Evolutionary conservation across 2,329 filamentous ascomycete species (phyloP).

Genomic region (Domatiomyces globalis): DNA sequence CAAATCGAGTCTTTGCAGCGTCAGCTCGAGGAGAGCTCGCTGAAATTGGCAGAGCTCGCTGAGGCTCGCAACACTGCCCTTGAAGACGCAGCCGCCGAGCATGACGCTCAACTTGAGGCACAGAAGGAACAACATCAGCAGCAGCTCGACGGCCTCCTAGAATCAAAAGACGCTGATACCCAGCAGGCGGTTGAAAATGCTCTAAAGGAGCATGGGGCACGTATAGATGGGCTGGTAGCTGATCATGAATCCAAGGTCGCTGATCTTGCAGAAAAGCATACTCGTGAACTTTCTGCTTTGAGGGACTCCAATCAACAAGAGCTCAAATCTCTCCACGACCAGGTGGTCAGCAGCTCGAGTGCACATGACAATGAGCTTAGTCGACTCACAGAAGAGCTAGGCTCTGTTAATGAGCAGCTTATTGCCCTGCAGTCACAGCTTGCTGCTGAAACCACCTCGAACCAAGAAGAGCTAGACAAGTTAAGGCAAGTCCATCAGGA

Average conservation of each 20-base stretch:
- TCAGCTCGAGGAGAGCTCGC: conserved; percentile 25
- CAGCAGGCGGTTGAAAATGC: background rate
- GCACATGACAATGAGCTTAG: conserved; percentile 24
- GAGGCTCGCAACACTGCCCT: conserved; percentile 22
- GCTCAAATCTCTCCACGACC: conserved; percentile 1
- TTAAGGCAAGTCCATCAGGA: background rate
- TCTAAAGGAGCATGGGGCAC: background rate
- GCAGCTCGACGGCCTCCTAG: background rate
- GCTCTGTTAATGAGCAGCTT: background rate
- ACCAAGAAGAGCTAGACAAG: background rate
- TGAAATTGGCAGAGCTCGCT: conserved; percentile 8
- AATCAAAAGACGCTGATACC: background rate
- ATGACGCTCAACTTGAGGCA: conserved; percentile 21
- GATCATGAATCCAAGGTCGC: conserved; percentile 19
- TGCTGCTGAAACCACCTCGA: background rate
- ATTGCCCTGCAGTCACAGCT: background rate
- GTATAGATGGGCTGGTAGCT: conserved; percentile 21
- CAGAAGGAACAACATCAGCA: conserved; percentile 17
- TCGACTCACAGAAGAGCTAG: conserved; percentile 2
- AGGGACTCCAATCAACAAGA: background rate
- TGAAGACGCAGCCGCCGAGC: conserved; percentile 19
- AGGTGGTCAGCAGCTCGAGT: conserved; percentile 10
- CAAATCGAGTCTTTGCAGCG: conserved; percentile 23
- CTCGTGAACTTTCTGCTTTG: conserved; percentile 5
- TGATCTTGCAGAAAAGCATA: conserved; percentile 8